Base-by-base conservation (phyloP, 2,329 filamentous ascomycete species). In the Sporothrix humicola region DNA sequence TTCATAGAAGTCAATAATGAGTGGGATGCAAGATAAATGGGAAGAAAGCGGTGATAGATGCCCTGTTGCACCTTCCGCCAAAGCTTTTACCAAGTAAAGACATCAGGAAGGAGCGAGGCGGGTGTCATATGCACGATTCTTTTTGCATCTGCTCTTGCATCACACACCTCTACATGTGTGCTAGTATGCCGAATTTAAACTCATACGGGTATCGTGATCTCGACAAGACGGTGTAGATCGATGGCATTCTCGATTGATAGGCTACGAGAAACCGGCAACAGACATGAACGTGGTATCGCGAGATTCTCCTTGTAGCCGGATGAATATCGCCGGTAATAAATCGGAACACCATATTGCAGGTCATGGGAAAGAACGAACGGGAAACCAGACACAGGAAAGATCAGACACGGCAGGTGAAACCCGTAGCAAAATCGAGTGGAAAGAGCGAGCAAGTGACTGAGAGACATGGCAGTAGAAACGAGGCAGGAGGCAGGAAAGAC, bases 211-310 rank as follows among this genome's bases (percentile, higher is more conserved):
- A 66, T 44, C 42, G 42, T 66, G 61, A 44, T 46, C n/a, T 44
- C 8, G 23, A 8, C 12, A 48, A 48, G 20, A 48, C 48, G 61
- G n/a, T 26, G 42, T 15, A 52, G 65, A 69, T 69, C 46, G 26
- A 66, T 15, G 42, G 42, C 61, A 66, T 66, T 48, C 61, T 66
- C 12, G 61, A 48, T 66, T 48, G 61, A 69, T 69, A 69, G 65
- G 65, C 65, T 69, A 46, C 31, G 26, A n/a, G 13, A 52, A 17
- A 69, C 48, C 65, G 65, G 54, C 46, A n/a, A 54, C 9, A 10
- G 10, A 10, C 56, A 23, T 46, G 61, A 44, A 61, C 12, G 20
- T 48, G 42, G n/a, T 44, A 66, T 48, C 61, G 37, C 42, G n/a
- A 26, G 61, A 54, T 69, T 54, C 65, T 54, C 65, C 46, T 37